These are phyloP conservation scores for Williopsis jadinii DNA, from an alignment of 1,139 yeast species.

Conservation along the genomic window DNA sequence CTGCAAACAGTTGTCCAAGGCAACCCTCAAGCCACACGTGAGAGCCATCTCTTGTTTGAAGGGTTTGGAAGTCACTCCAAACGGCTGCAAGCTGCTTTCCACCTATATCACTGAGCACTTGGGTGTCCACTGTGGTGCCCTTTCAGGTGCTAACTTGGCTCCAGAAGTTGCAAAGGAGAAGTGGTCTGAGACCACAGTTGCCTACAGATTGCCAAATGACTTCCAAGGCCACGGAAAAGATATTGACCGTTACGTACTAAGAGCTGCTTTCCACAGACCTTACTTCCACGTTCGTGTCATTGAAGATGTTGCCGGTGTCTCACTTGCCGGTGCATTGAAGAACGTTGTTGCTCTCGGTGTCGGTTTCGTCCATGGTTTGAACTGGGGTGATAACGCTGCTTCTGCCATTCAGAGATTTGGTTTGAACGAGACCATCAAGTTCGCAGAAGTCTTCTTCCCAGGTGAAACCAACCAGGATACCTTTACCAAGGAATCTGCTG, in stretches of 20 bases:
- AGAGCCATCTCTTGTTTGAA: slow-evolving; percentile 84
- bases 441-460: slow-evolving; percentile 62
- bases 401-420: slow-evolving; percentile 92
- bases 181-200: slow-evolving; percentile 89
- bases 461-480: slow-evolving; percentile 37
- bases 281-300: slow-evolving; percentile 84
- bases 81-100: slow-evolving; percentile 70
- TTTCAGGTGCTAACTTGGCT: slow-evolving; percentile 86
- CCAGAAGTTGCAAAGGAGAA: slow-evolving; percentile 82
- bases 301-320: slow-evolving; percentile 79
- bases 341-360: slow-evolving; percentile 86
- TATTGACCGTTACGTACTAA: slow-evolving; percentile 53
- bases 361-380: slow-evolving; percentile 85
- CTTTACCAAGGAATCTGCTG: slow-evolving; percentile 80
- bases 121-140: slow-evolving; percentile 80
- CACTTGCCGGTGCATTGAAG: slow-evolving; percentile 85
- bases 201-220: slow-evolving; percentile 64
- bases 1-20: slow-evolving; percentile 57
- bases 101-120: slow-evolving; percentile 64
- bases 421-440: slow-evolving; percentile 67
- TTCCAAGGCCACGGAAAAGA: slow-evolving; percentile 62
- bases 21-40: slow-evolving; percentile 53
- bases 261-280: slow-evolving; percentile 76
- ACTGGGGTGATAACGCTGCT: slow-evolving; percentile 94
- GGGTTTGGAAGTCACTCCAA: slow-evolving; percentile 72